Base-by-base conservation (phyloP, 371 early-diverging fungal species). In the Actinomortierella wolfii region DNA sequence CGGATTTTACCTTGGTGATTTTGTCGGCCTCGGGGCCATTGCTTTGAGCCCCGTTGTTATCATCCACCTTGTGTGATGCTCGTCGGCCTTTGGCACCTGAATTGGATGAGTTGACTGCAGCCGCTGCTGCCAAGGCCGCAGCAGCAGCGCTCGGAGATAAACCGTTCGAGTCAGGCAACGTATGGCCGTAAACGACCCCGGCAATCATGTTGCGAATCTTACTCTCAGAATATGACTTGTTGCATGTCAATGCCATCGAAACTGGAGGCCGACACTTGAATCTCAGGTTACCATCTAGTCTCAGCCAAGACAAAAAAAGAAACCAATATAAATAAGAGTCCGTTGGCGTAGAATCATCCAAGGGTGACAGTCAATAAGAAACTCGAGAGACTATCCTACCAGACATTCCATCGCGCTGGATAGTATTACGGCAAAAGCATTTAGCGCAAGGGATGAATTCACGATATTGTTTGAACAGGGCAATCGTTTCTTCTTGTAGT, bases 381-480 rank as follows among this genome's bases (percentile, higher is more conserved):
- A n/a, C n/a, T n/a, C n/a, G 18, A 28, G 14, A 13, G 2, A 23
- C n/a, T 14, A 0, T 54, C 39, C 6, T 65, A 71, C 73, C 73
- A 15, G 73, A 71, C 73, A 71, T 71, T 49, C 73, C 73, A 28
- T 71, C 73, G 2, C 73, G 73, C n/a, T 71, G 73, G 55, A 71
- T 71, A 2, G 73, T 71, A 26, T 71, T 71, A 43, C 73, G 73
- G 34, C 58, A 71, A 41, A 59, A 61, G 42, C 73, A 71, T 15
- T 65, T 71, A 13, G 62, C 73, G 39, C 71, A 71, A 0, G 61
- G 65, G 46, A 71, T 71, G 17, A 71, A 29, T 13, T 61, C 53
- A 17, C 66, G 39, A 45, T 61, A 65, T 47, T 71, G 73, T 53
- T 71, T 71, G 49, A 71, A 71, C 26, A 71, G 11, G 7, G 61